These are phyloP conservation scores for Zarea fungicola DNA, from an alignment of 2,329 filamentous ascomycete genomes.

Conservation along the genomic window DNA sequence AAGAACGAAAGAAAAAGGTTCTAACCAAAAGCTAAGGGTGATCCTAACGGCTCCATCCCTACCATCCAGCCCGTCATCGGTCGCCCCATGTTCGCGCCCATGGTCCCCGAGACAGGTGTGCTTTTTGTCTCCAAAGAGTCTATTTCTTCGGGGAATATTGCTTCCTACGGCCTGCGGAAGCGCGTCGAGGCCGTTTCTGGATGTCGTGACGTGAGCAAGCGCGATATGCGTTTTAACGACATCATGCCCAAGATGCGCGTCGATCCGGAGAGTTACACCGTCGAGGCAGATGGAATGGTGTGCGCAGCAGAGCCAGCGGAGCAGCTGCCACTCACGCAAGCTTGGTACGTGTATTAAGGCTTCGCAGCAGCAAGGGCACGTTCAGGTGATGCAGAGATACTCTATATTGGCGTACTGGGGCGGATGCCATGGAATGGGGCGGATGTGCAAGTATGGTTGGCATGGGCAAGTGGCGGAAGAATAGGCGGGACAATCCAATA, in stretches of 20 bases:
- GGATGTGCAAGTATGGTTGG: too few species aligned
- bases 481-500: too few species aligned
- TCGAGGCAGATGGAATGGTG: slow-evolving; percentile 74
- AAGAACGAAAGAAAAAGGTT: too few species aligned
- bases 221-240: slow-evolving; percentile 88
- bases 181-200: too few species aligned
- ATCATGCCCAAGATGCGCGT: slow-evolving; percentile 81
- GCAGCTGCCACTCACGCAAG: slow-evolving; percentile 69
- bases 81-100: slow-evolving; percentile 76
- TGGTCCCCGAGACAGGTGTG: slow-evolving; percentile 67
- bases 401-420: background rate
- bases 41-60: slow-evolving; percentile 69
- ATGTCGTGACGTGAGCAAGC: slow-evolving; percentile 74
- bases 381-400: too few species aligned
- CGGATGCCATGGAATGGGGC: too few species aligned
- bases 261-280: slow-evolving; percentile 83
- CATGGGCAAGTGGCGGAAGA: too few species aligned
- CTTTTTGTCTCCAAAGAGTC: slow-evolving; percentile 79
- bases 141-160: too few species aligned
- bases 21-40: slow-evolving; percentile 48
- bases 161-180: too few species aligned
- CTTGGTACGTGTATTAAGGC: slow-evolving; percentile 69
- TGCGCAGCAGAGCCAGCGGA: slow-evolving; percentile 69
- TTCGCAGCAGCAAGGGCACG: too few species aligned
- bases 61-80: slow-evolving; percentile 82